Conservation (phyloP, 176 grass and related monocot genomes). For the Oryza rufipogon region DNA sequence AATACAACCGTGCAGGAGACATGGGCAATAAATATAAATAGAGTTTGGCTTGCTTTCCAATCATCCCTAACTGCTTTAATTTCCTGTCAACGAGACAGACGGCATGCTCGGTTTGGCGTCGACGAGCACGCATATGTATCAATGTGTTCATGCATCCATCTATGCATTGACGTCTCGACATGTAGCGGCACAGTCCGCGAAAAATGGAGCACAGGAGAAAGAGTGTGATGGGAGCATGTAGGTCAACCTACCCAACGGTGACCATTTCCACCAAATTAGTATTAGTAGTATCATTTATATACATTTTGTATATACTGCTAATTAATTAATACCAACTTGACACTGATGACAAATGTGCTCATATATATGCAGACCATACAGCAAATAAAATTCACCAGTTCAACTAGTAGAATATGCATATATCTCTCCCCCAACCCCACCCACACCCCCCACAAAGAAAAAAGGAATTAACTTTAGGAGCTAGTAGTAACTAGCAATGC, state of each 20-base stretch:
- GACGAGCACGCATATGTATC: neutral
- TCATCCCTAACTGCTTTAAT: neutral
- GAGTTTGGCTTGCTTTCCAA: conserved; percentile 13
- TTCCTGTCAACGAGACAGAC: conserved; percentile 34
- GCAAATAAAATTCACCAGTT: neutral
- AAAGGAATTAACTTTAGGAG: too few relatives aligned
- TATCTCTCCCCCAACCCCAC: neutral
- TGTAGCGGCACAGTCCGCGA: conserved; percentile 8
- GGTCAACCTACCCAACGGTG: neutral
- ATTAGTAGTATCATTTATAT: neutral
- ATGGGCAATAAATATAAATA: conserved; percentile 2
- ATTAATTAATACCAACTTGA: neutral
- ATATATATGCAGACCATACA: neutral
- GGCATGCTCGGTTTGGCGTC: conserved; percentile 32
- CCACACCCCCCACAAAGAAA: too few relatives aligned
- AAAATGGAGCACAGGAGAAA: neutral
- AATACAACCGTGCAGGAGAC: neutral
- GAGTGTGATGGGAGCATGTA: neutral
- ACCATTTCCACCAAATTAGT: neutral
- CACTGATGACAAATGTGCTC: neutral
- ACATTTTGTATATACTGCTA: neutral
- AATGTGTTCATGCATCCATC: neutral
- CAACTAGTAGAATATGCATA: neutral
- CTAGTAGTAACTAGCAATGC: too few relatives aligned
- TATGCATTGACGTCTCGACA: conserved; percentile 15